phyloP scores from a whole-genome alignment of 441 rosid species.

The Erodium texanum region DNA sequence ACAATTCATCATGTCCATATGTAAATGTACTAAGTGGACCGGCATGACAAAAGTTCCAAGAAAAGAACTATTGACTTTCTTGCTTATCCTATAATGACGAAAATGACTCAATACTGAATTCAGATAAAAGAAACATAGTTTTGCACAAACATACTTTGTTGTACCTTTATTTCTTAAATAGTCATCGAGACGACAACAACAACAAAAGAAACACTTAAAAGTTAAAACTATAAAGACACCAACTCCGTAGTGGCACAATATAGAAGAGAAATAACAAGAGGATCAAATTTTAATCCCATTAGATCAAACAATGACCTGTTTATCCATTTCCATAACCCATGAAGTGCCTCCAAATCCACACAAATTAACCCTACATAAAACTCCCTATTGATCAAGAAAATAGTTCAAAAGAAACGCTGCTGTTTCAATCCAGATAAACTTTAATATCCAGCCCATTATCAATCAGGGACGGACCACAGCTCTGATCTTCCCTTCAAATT shows the following conservation, averaged over 20 bases:
- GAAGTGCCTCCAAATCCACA: not conserved
- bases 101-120: no score
- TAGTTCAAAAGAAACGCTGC: not conserved
- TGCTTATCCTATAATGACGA: no score
- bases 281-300: not conserved
- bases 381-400: not conserved
- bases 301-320: not conserved
- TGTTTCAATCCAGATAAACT: constrained; percentile 57
- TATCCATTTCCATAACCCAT: constrained; percentile 4
- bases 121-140: no score
- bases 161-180: no score
- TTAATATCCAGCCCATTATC: constrained; percentile 77
- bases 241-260: not conserved
- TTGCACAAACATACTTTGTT: no score
- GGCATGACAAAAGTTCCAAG: no score
- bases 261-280: not conserved
- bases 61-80: no score
- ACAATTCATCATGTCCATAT: no score
- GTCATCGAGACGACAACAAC: no score
- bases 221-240: no score
- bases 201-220: no score
- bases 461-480: constrained; percentile 84
- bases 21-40: no score
- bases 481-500: constrained; percentile 85
- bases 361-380: not conserved